A percentile compares a stretch with the other conserved stretches of the same genome.
Evolutionary conservation across 768 basidiomycete species (phyloP).

Genomic region (Cystobasidium tubakii): DNA sequence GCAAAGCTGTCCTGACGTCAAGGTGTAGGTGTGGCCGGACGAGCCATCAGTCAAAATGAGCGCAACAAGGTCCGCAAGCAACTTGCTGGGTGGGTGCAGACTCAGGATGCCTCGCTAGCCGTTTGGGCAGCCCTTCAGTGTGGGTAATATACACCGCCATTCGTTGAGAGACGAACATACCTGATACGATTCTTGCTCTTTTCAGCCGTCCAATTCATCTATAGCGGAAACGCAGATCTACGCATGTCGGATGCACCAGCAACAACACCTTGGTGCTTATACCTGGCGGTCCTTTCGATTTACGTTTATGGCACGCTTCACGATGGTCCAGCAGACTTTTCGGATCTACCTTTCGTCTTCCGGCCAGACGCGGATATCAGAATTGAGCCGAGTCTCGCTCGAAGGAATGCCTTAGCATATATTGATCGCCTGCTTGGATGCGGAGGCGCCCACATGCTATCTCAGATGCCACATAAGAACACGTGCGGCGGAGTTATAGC

Average conservation of each 20-base stretch:
- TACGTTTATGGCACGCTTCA: slow-evolving; percentile 8
- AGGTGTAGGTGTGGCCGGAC: neutral
- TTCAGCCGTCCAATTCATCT: neutral
- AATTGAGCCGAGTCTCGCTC: slow-evolving; percentile 12
- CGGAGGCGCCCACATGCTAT: neutral
- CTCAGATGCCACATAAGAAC: neutral
- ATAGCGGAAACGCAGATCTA: neutral
- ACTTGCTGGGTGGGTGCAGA: neutral
- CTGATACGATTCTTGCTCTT: too few relatives aligned
- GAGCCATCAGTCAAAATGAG: neutral
- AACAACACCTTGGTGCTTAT: slow-evolving; percentile 5
- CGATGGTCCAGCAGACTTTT: neutral
- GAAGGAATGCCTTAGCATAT: slow-evolving; percentile 7
- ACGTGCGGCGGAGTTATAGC: slow-evolving; percentile 6
- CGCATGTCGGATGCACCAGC: slow-evolving; percentile 9
- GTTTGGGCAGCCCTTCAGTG: slow-evolving; percentile 3
- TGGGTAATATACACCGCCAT: neutral
- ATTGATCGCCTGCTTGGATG: neutral
- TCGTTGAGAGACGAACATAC: too few relatives aligned
- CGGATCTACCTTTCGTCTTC: slow-evolving; percentile 1
- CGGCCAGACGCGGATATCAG: neutral
- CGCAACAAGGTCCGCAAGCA: neutral
- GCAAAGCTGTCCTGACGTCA: too few relatives aligned
- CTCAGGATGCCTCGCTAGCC: neutral
- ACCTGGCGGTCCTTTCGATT: neutral